Percentiles rank a stretch among this genome's conserved stretches.
These are phyloP conservation scores for Pluteus cervinus DNA, from an alignment of 768 basidiomycete species.

Conservation along the genomic window DNA sequence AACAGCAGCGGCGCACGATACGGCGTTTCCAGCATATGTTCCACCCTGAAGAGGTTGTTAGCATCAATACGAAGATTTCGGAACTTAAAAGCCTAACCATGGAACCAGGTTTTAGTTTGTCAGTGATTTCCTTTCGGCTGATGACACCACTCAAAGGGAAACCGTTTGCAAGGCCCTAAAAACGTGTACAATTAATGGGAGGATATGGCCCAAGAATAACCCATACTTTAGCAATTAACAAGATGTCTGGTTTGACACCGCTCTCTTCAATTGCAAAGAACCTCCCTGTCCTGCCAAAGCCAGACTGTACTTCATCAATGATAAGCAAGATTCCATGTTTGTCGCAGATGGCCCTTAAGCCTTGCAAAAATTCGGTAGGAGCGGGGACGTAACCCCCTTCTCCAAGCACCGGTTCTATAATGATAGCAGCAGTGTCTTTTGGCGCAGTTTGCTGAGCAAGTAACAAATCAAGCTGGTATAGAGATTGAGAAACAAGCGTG, in stretches of 20 bases:
- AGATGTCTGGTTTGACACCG: conserved; percentile 80
- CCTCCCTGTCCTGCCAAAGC: conserved; percentile 84
- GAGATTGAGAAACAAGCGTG: conserved; percentile 53
- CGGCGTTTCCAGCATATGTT: conserved; percentile 89
- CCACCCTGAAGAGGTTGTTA: conserved; percentile 49
- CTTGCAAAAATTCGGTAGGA: conserved; percentile 71
- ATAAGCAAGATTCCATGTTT: conserved; percentile 80
- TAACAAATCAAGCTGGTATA: conserved; percentile 80
- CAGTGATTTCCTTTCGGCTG: conserved; percentile 74
- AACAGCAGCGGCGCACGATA: conserved; percentile 85
- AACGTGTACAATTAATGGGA: neutral
- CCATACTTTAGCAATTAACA: conserved; percentile 80
- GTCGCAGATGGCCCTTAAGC: conserved; percentile 82
- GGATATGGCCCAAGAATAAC: neutral
- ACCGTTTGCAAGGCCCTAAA: conserved; percentile 79
- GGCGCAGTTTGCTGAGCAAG: conserved; percentile 75
- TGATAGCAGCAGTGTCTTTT: conserved; percentile 84
- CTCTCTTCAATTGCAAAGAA: conserved; percentile 81
- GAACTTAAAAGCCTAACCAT: conserved; percentile 43
- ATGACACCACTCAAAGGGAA: conserved; percentile 90
- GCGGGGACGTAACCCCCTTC: conserved; percentile 96
- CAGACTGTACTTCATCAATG: conserved; percentile 84
- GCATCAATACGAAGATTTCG: neutral
- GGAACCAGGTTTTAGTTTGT: conserved; percentile 70
- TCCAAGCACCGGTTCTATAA: conserved; percentile 90